Conservation (phyloP, 164 flowering plant genomes). For the Nelumbo lutea region DNA sequence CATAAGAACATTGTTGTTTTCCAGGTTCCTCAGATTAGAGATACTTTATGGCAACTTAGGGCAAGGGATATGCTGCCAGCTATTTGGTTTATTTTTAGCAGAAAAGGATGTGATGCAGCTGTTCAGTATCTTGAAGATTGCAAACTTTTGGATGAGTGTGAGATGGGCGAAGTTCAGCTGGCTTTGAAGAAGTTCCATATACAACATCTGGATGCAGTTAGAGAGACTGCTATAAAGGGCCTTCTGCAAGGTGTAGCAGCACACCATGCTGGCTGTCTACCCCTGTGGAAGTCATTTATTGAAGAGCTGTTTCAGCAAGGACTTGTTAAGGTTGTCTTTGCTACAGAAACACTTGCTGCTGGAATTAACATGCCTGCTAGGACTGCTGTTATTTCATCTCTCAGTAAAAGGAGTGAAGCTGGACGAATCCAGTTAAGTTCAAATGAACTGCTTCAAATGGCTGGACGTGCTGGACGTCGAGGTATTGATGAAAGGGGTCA, state of each 20-base stretch:
- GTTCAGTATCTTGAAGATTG: constrained; percentile 79
- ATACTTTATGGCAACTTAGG: constrained; percentile 74
- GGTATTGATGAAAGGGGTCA: constrained; percentile 88
- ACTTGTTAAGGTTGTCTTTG: constrained; percentile 89
- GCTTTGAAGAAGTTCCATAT: constrained; percentile 74
- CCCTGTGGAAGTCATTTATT: constrained; percentile 91
- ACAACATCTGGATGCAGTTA: constrained; percentile 86
- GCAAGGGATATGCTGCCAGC: constrained; percentile 89
- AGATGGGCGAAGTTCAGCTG: constrained; percentile 73
- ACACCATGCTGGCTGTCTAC: constrained; percentile 97
- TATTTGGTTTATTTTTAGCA: constrained; percentile 94
- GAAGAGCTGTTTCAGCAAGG: constrained; percentile 87
- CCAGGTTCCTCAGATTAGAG: constrained; percentile 87
- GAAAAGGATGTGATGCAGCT: constrained; percentile 97
- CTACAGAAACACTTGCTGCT: constrained; percentile 98
- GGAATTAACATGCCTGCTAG: constrained; percentile 99
- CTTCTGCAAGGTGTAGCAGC: constrained; percentile 88
- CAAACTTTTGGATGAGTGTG: constrained; percentile 77
- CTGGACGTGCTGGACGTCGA: constrained; percentile 98
- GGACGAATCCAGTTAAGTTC: constrained; percentile 66
- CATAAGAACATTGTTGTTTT: background rate
- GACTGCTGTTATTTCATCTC: constrained; percentile 85
- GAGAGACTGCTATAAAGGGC: constrained; percentile 76
- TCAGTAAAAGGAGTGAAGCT: constrained; percentile 64
- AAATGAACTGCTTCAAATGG: constrained; percentile 95